Evolutionary conservation across 2,329 filamentous ascomycete genomes (phyloP), one percentile per base, ranked within the genome.

Genomic region (Tolypocladium inflatum): DNA sequence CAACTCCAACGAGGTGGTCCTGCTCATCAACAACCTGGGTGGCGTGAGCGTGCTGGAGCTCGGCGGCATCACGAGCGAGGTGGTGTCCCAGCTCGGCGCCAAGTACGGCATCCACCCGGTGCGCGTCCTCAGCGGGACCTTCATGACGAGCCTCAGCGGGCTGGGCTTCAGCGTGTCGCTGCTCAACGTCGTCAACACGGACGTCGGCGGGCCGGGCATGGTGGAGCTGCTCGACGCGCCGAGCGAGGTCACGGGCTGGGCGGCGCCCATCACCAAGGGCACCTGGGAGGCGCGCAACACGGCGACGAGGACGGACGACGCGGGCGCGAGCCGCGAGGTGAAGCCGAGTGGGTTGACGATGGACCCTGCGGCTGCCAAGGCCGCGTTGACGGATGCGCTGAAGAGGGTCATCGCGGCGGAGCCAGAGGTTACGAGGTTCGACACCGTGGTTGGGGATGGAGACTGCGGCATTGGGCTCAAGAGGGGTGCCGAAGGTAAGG

Each of bases 381-480:
- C 76, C 33, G 78, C 78, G 6, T 74, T 91, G 45, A 78, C 72
- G 23, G 75, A 73, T 19, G 88, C 79, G 0, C 75, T 91, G 19
- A 74, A 87, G 54, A 78, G 76, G 41, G 75, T 91, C 17, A 80
- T 90, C 61, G 78, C 76, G 0, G 86, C 80, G 1, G 88, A 91
- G 69, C 85, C 87, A 1, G 85, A 89, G 55, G 79, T 91, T 55
- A 91, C 88, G 0, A 80, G 76, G 55, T 91, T 84, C 65, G 88
- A 91, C 68, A 95, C 90, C 0, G 84, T 94, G 15, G 90, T 96
- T 30, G 91, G 91, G 48, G 91, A 96, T 68, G 91, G 91, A 53
- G 91, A 96, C 73, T 96, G 91, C 67, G 91, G 91, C 11, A 89
- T 91, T 59, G 90, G 90, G 6, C 77, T 96, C 61, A 91, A 90